Base-by-base conservation (phyloP, 2,329 filamentous ascomycete species). In the Coniochaeta sp. region DNA sequence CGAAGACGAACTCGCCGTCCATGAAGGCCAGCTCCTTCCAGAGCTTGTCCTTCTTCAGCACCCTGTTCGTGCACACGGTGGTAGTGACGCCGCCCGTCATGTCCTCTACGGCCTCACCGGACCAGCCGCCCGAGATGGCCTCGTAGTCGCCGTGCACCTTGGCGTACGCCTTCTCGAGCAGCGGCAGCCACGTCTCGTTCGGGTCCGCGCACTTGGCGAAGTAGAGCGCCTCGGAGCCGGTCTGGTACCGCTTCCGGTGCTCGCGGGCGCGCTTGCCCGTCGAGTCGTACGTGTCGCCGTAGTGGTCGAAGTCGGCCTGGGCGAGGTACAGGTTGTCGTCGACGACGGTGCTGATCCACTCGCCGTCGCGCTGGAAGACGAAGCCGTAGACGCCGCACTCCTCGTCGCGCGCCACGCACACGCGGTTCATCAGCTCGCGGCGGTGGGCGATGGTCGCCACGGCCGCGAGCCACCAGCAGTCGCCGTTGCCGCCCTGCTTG, bases 381-480 rank as follows among this genome's bases (percentile, higher is more conserved):
- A 95, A 95, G 1, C 91, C 91, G 66, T 95, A 95, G 1, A 93
- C 89, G 14, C 90, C 90, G 2, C 92, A 84, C 34, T 83, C 79
- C 69, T 90, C 84, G 65, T 95, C 84, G 16, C 84, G 82, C 4
- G 84, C 87, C 55, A 95, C 88, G 64, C 90, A 95, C 9, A 92
- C 78, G 58, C 78, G 82, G 70, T 92, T 85, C 58, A 95, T 89
- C 62, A 93, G 72, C 0, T 83, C 86, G 19, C 82, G 75, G 72
- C 90, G 89, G 69, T 90, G 91, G 65, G 85, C 87, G 62, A 96
- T 80, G 0, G 89, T 91, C 62, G 88, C 90, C 50, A 96, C 73
- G 1, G 90, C 89, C 7, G 91, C 88, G 77, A 96, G 85, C 61
- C 95, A 84, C 90, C 91, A 96, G 71, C 91, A 96, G 69, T 96